Base-by-base conservation (phyloP, 257 asterid genomes). In the Solanum boliviense region DNA sequence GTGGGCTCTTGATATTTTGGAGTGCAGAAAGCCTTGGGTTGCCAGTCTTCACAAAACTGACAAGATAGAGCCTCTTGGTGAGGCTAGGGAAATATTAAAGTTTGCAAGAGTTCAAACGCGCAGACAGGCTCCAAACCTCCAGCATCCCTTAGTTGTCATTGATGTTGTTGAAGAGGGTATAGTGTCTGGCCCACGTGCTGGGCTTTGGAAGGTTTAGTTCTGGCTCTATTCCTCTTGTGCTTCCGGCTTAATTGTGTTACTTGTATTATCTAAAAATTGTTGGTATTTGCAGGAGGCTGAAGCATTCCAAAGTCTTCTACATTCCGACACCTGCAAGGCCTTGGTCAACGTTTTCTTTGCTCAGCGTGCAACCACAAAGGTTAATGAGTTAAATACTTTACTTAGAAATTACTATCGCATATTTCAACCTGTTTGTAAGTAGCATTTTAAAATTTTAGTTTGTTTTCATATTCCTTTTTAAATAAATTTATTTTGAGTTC, bases 291-390 rank as follows among this genome's bases (percentile, higher is more conserved):
- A 97, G 99, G 99, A 97, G 92, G 99, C 98, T 82, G 96, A 92
- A 82, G 99, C 92, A 62, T 97, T 97, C 83, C 98, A 95, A 91
- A 79, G 86, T 86, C 97, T 97, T 67, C 88, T 97, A 86, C 93
- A 93, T 88, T 92, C 98, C 3, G 98, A 96, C 83, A 94, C 99
- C 68, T 94, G 98, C 96, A 97, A 90, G 95, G 93, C 98, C 91
- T 94, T 97, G 93, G 98, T 97, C 90, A 98, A 96, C 84, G 86
- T 96, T 89, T 97, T 97, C 96, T 96, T 97, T 91, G 95, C 99
- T 83, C 99, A 96, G 89, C 98, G 99, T 89, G 99, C 96, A 86
- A 97, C 99, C 71, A 92, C 98, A 39, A 95, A 94, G 99, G 99
- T 97, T 13, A 82, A 48, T 31, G 85, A 82, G 29, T 82, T 82